Evolutionary conservation across 148 eudicot species (phyloP), one percentile per base, ranked within the genome.

Genomic region (Talinum fruticosum): DNA sequence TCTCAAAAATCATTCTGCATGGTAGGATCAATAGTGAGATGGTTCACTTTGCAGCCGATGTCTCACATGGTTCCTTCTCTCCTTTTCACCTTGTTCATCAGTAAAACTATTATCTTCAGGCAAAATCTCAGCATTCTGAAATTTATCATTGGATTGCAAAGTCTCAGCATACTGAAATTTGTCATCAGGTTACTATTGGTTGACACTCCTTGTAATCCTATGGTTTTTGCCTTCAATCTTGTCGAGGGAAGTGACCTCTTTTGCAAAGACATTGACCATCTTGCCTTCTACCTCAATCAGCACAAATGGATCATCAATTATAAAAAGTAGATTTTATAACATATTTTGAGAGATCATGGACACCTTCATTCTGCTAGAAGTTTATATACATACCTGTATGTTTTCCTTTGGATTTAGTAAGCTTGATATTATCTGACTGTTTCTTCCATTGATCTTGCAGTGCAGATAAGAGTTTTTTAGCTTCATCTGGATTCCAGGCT

Each of bases 401-500:
- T 51, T 15, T 16, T 23, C 57, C 8, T 41, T 14, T 16, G 16
- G 23, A 51, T 16, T 16, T 16, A 51, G 23, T 3, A 51, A 51
- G 57, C 5, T 16, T 51, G 47, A 41, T 41, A 10, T 49, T 51
- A 2, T 69, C 76, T 82, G 44, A 82, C 51, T 70, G 30, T 5
- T 77, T 29, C 47, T 77, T 41, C 33, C 14, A 54, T 69, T 79
- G 79, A 73, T 70, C 33, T 76, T 86, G 83, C 86, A 95, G 98
- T 57, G 97, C 98, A 78, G 94, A 92, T 38, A 90, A 95, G 81
- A 84, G 86, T 73, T 77, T 92, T 35, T 73, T 95, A 84, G 96
- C 98, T 64, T 95, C 98, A 62, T 95, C 98, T 23, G 98, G 97
- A 69, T 90, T 94, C 83, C 98, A 94, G 86, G 97, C 98, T 83